phyloP scores from a whole-genome alignment of 768 basidiomycete genomes.

The Leccinum aurantiacum region DNA sequence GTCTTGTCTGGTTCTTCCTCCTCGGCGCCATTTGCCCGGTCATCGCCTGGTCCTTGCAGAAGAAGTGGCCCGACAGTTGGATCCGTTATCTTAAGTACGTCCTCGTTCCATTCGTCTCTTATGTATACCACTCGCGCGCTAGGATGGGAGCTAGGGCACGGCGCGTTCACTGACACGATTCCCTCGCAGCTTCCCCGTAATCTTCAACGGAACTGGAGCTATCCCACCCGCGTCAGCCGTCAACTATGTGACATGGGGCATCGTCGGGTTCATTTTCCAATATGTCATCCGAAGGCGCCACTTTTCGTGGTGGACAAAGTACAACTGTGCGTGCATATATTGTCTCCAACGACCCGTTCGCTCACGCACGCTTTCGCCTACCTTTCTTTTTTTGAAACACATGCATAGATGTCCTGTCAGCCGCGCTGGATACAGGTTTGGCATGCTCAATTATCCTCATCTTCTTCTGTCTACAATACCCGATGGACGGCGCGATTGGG shows the following conservation, averaged over 20 bases:
- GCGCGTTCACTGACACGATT: background rate
- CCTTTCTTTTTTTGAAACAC: background rate
- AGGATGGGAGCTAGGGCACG: background rate
- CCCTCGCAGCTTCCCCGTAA: slow-evolving; percentile 41
- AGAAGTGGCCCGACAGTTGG: slow-evolving; percentile 65
- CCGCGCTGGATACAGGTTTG: slow-evolving; percentile 69
- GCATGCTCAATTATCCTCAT: slow-evolving; percentile 57
- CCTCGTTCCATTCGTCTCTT: background rate
- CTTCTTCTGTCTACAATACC: slow-evolving; percentile 66
- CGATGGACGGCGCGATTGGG: slow-evolving; percentile 59
- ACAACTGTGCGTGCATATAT: slow-evolving; percentile 32
- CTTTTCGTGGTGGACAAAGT: slow-evolving; percentile 71
- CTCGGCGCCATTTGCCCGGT: slow-evolving; percentile 65
- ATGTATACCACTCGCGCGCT: background rate
- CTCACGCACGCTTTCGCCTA: slow-evolving; percentile 7
- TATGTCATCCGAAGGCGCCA: slow-evolving; percentile 59
- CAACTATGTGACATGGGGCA: slow-evolving; percentile 69
- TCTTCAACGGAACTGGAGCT: slow-evolving; percentile 57
- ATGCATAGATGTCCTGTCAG: slow-evolving; percentile 59
- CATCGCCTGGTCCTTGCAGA: slow-evolving; percentile 50
- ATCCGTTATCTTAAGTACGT: slow-evolving; percentile 65
- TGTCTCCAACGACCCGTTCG: background rate
- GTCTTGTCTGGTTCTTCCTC: slow-evolving; percentile 76
- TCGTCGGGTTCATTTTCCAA: slow-evolving; percentile 68
- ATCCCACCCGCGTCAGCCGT: slow-evolving; percentile 66